Evolutionary conservation across 169 alveolate species (phyloP).

Genomic region (Eimeria tenella): DNA sequence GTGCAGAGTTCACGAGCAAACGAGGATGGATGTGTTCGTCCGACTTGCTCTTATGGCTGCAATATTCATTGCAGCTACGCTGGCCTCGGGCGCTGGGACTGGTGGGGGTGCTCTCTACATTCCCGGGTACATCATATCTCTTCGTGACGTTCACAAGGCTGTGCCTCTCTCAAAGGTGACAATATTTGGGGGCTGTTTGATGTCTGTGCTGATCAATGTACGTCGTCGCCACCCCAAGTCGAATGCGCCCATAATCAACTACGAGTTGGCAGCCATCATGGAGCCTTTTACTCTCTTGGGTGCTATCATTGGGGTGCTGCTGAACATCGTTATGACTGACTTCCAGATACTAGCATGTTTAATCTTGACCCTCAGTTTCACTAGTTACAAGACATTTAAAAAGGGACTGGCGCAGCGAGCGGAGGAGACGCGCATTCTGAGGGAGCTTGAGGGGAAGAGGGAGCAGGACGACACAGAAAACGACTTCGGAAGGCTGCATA

Average conservation of each 20-base stretch:
- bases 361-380: conserved; percentile 60
- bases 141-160: conserved; percentile 74
- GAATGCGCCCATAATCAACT: conserved; percentile 52
- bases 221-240: conserved; percentile 58
- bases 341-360: conserved; percentile 63
- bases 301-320: conserved; percentile 71
- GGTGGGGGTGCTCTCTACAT: conserved; percentile 81
- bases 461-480: not conserved
- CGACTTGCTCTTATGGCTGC: conserved; percentile 1
- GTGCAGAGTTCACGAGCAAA: too few relatives aligned
- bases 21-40: conserved; percentile 2
- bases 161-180: conserved; percentile 79
- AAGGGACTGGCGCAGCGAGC: conserved; percentile 65
- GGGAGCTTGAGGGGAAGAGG: not conserved
- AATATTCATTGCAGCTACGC: conserved; percentile 68
- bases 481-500: not conserved
- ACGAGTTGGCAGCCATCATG: conserved; percentile 72
- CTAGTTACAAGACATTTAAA: conserved; percentile 72
- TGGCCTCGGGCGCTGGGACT: conserved; percentile 78
- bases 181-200: conserved; percentile 72
- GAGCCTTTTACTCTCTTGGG: conserved; percentile 79
- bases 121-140: conserved; percentile 68
- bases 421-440: conserved; percentile 55
- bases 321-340: conserved; percentile 76
- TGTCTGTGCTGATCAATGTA: conserved; percentile 59